phyloP scores from a whole-genome alignment of 2,329 filamentous ascomycete genomes.

The Fusarium dimerum region DNA sequence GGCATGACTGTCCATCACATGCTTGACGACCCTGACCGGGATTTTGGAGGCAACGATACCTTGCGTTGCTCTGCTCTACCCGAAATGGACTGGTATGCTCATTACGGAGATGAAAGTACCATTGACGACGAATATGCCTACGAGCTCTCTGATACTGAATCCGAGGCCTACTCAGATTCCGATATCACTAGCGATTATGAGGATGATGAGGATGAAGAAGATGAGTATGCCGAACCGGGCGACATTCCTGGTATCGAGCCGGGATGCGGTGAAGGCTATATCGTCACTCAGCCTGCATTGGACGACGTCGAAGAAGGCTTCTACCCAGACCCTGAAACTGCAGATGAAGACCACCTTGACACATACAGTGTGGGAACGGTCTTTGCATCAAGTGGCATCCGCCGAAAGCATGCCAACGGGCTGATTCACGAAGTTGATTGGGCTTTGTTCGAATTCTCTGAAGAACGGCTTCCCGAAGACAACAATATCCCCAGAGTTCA shows the following conservation, averaged over 20 bases:
- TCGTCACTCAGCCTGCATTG: constrained; percentile 88
- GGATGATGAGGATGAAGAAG: constrained; percentile 55
- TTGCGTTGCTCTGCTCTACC: constrained; percentile 42
- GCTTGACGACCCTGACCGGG: constrained; percentile 70
- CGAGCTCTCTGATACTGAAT: constrained; percentile 64
- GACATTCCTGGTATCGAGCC: constrained; percentile 79
- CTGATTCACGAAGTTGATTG: constrained; percentile 92
- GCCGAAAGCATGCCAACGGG: constrained; percentile 70
- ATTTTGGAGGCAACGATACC: constrained; percentile 34
- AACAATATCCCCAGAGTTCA: constrained; percentile 63
- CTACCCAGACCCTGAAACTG: constrained; percentile 69
- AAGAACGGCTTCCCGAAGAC: constrained; percentile 67
- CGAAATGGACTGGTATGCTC: constrained; percentile 45
- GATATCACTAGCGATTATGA: constrained; percentile 55
- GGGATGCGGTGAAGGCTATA: constrained; percentile 73
- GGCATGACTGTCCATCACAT: constrained; percentile 98
- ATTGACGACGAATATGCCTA: constrained; percentile 57
- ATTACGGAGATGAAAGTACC: constrained; percentile 43
- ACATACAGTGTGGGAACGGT: constrained; percentile 80
- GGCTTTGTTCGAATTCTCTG: constrained; percentile 82
- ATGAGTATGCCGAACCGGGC: constrained; percentile 62
- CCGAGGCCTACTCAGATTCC: constrained; percentile 52
- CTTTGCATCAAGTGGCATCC: constrained; percentile 87
- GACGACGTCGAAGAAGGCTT: constrained; percentile 85
- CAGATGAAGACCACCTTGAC: constrained; percentile 80